A percentile compares a stretch with the other conserved stretches of the same genome.
Conservation (phyloP, 495 filamentous ascomycete genomes). For the Neurospora intermedia region DNA sequence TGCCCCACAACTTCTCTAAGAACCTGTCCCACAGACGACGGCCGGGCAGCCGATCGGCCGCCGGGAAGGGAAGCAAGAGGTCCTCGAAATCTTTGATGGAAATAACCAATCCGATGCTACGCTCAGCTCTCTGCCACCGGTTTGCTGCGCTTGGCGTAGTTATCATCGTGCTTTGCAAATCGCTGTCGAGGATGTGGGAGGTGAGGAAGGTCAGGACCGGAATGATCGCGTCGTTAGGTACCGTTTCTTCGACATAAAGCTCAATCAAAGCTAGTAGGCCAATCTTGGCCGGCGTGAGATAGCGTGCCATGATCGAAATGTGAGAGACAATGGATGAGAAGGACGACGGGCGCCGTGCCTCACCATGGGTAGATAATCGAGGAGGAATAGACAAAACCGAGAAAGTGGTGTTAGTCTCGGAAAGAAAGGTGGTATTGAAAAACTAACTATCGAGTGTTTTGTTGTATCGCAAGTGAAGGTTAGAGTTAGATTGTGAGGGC, state of each 20-base stretch:
- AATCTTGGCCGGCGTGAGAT: constrained; percentile 77
- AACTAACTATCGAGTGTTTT: not conserved
- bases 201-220: constrained; percentile 80
- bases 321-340: not conserved
- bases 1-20: constrained; percentile 70
- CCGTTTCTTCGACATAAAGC: constrained; percentile 63
- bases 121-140: constrained; percentile 30
- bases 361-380: not conserved
- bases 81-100: constrained; percentile 59
- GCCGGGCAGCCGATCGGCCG: constrained; percentile 60
- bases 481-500: not conserved
- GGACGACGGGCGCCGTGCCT: not conserved
- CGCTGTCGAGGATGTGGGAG: constrained; percentile 52
- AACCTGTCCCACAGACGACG: constrained; percentile 77
- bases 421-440: not conserved
- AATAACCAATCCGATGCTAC: constrained; percentile 40
- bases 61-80: constrained; percentile 43
- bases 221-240: constrained; percentile 67
- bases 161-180: constrained; percentile 7
- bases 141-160: constrained; percentile 6
- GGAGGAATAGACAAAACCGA: not conserved
- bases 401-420: not conserved
- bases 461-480: not conserved
- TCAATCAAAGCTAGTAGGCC: constrained; percentile 69
- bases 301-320: constrained; percentile 51